Evolutionary conservation across 768 basidiomycete species (phyloP).

Genomic region (Rhizopogon roseolus): DNA sequence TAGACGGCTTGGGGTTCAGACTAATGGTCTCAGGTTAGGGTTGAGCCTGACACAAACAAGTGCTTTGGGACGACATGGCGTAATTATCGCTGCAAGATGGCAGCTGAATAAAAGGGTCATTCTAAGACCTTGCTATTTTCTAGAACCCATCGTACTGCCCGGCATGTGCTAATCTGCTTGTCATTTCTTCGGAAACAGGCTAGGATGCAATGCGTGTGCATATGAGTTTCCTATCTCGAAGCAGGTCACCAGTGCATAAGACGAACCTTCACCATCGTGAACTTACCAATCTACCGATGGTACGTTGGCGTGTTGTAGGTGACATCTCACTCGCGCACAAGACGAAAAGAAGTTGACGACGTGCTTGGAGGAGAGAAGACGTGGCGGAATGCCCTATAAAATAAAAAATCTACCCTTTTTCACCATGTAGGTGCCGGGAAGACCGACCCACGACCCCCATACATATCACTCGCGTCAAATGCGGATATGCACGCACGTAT

Average conservation of each 20-base stretch:
- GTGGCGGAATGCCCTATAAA: constrained; percentile 97
- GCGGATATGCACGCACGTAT: constrained; percentile 71
- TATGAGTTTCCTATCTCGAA: constrained; percentile 93
- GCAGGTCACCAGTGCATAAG: constrained; percentile 47
- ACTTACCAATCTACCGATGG: no score
- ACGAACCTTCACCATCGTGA: not conserved
- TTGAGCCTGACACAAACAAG: no score
- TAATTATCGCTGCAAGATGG: no score
- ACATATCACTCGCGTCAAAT: constrained; percentile 48
- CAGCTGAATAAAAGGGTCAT: no score
- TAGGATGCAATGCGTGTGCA: constrained; percentile 88
- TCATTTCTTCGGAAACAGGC: constrained; percentile 71
- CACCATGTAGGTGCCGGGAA: no score
- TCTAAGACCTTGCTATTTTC: not conserved
- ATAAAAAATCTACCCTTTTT: no score
- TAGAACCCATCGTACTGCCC: constrained; percentile 80
- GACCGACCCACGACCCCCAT: not conserved
- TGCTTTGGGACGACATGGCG: no score
- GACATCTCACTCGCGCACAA: constrained; percentile 82
- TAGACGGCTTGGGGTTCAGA: not conserved
- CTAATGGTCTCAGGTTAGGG: no score
- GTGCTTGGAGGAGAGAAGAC: constrained; percentile 91
- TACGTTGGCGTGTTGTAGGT: constrained; percentile 45
- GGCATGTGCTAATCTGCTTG: constrained; percentile 84
- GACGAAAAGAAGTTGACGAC: constrained; percentile 91